phyloP scores from a whole-genome alignment of 306 rosid species.

The Heteromeles arbutifolia region DNA sequence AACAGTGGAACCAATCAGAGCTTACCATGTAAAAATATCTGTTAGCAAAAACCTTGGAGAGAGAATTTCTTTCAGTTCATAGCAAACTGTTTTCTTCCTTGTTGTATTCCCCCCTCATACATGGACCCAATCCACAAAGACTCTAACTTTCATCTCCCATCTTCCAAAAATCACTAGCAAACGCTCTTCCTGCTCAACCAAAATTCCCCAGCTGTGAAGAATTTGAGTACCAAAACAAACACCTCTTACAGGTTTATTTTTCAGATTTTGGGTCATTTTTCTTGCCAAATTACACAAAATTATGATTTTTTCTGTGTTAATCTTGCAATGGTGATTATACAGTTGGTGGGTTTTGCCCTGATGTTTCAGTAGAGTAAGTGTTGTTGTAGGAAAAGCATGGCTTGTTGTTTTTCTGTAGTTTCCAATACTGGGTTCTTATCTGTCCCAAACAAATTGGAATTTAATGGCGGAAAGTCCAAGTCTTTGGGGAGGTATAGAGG shows the following conservation, averaged over 20 bases:
- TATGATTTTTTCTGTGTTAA: not conserved
- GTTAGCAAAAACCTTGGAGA: not conserved
- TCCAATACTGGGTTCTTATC: constrained; percentile 42
- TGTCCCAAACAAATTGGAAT: constrained; percentile 23
- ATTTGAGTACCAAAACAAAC: not conserved
- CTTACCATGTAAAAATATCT: not conserved
- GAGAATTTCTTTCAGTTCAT: not conserved
- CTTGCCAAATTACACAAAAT: not conserved
- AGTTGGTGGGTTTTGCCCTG: constrained; percentile 13
- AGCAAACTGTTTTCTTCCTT: not conserved
- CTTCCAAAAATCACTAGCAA: not conserved
- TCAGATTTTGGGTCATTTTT: not conserved
- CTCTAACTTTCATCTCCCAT: not conserved
- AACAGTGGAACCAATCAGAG: not conserved
- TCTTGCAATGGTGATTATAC: constrained; percentile 12
- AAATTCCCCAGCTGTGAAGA: not conserved
- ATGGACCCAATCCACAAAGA: not conserved
- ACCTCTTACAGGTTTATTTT: not conserved
- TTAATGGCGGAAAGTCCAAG: constrained; percentile 29
- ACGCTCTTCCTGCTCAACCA: not conserved
- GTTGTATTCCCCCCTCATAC: not conserved
- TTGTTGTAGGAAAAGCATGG: constrained; percentile 37
- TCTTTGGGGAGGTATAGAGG: constrained; percentile 32
- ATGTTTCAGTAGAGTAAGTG: constrained; percentile 13
- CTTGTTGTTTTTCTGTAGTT: constrained; percentile 57